Percentiles rank a stretch among this genome's conserved stretches.
These are phyloP conservation scores for Suhomyces coccinellae DNA, from an alignment of 1,139 yeast genomes.

Conservation along the genomic window DNA sequence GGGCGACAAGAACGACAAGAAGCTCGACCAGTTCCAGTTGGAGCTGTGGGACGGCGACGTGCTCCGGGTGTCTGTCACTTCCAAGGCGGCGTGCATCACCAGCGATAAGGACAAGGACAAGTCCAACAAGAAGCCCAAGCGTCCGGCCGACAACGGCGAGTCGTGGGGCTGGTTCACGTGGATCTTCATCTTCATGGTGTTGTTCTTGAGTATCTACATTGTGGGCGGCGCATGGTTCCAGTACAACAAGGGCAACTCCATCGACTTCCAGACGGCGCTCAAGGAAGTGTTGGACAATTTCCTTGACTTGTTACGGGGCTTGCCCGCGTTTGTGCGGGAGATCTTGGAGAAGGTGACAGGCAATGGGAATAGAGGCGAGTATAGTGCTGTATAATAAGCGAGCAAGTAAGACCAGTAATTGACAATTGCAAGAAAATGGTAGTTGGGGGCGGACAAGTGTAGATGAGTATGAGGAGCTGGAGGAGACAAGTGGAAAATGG, in stretches of 20 bases:
- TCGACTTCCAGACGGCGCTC: constrained; percentile 53
- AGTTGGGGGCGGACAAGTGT: too few species aligned
- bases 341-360: constrained; percentile 71
- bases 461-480: too few species aligned
- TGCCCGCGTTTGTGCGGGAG: constrained; percentile 74
- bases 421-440: too few species aligned
- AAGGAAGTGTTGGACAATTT: constrained; percentile 75
- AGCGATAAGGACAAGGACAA: constrained; percentile 27
- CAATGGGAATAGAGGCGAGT: constrained; percentile 74
- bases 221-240: constrained; percentile 82
- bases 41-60: constrained; percentile 34
- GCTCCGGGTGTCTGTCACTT: constrained; percentile 28
- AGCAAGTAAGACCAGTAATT: too few species aligned
- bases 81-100: constrained; percentile 43
- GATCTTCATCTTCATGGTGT: constrained; percentile 65
- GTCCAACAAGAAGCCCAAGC: constrained; percentile 21
- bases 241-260: constrained; percentile 52
- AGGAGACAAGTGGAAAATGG: too few species aligned
- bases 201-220: constrained; percentile 69
- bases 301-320: constrained; percentile 55
- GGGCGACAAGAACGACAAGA: constrained; percentile 13
- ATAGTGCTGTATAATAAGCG: constrained; percentile 70
- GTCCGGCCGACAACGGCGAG: constrained; percentile 39
- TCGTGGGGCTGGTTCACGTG: constrained; percentile 81
- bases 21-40: constrained; percentile 24